Evolutionary conservation across 1,284 basidiomycete species (phyloP), one percentile per base, ranked within the genome.

Genomic region (Sporisorium sorghi): DNA sequence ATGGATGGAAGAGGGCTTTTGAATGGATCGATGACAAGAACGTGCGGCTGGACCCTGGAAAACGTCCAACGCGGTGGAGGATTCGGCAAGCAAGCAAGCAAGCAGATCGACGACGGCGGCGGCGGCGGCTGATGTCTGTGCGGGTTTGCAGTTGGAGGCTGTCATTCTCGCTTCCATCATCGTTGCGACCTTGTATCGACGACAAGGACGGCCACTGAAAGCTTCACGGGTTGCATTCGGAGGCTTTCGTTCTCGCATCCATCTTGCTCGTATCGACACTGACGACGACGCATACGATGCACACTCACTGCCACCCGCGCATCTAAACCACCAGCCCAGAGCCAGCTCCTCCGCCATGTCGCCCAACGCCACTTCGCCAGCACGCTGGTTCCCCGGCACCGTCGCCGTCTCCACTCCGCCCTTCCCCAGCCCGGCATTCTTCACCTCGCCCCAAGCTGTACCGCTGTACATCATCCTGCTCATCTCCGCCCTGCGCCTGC

Each of bases 391-490:
- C n/a, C 37, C n/a, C 1, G 4, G n/a, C 33, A 7, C 19, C 14
- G 28, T 23, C 30, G n/a, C 21, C 30, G 6, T 12, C n/a, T n/a
- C n/a, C n/a, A n/a, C 21, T n/a, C 30, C 3, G 24, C 52, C n/a
- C 3, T 33, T 30, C 5, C 19, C 21, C 10, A 43, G n/a, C 12
- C 15, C 28, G 6, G 21, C 39, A n/a, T 17, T 49, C 28, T 2
- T 40, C 42, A 24, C 46, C 6, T 49, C 58, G 0, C 37, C 39
- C 9, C 43, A 43, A n/a, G 49, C 47, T 6, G 26, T 59, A 19
- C 68, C 62, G 0, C 53, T 71, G 19, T 71, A 64, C 26, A 26
- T 61, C 17, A n/a, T 71, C 7, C 19, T 64, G 23, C 33, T 61
- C 17, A n/a, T 71, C 7, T 15, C 60, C 7, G 19, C 37, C 23